Conservation (phyloP, 306 rosid genomes). For the Prunus kanzakura region DNA sequence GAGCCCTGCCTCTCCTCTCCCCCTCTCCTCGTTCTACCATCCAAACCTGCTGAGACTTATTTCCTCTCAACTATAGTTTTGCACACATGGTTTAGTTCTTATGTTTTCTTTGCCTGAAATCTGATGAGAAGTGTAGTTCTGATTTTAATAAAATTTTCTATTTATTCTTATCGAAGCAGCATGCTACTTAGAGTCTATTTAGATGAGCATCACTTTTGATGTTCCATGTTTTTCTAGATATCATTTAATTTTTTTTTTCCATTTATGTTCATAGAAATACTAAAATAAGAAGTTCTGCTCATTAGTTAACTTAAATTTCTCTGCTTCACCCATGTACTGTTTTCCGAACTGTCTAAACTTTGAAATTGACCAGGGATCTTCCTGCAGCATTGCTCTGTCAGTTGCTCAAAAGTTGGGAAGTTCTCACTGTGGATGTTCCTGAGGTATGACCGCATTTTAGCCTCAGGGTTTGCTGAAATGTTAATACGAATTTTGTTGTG, state of each 20-base stretch:
- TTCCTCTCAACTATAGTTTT: neutral
- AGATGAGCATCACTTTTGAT: neutral
- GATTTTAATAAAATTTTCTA: neutral
- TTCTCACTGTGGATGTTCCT: slow-evolving; percentile 43
- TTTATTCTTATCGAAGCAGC: neutral
- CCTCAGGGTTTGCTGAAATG: slow-evolving; percentile 19
- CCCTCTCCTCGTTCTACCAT: too few relatives aligned
- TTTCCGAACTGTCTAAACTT: slow-evolving; percentile 15
- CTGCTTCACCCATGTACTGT: neutral
- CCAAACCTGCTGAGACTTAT: too few relatives aligned
- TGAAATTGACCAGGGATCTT: slow-evolving; percentile 64
- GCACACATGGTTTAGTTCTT: neutral
- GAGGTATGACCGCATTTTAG: slow-evolving; percentile 54
- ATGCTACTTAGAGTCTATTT: neutral
- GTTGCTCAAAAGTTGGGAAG: slow-evolving; percentile 72
- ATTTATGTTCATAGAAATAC: neutral
- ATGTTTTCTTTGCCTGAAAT: neutral
- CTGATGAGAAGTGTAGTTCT: neutral
- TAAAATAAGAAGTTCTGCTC: neutral
- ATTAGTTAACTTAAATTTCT: neutral
- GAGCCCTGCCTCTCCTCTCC: too few relatives aligned
- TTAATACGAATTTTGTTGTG: slow-evolving; percentile 6
- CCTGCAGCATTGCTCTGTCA: slow-evolving; percentile 50
- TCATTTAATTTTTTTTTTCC: neutral
- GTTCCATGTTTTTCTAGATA: neutral